Percentiles rank a stretch among this genome's conserved stretches.
Conservation (phyloP, 306 rosid genomes). For the Betula pendula region DNA sequence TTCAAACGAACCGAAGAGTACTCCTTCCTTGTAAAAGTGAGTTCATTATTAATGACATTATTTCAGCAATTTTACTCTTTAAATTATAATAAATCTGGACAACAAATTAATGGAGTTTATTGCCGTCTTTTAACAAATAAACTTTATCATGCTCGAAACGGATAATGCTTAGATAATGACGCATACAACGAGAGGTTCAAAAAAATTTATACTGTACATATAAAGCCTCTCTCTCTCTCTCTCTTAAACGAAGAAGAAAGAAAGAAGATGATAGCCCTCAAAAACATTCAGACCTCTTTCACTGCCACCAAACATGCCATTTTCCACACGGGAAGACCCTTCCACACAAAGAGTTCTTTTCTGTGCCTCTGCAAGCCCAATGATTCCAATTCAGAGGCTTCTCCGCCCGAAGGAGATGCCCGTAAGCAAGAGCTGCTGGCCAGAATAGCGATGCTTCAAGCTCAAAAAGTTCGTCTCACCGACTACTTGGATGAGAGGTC, state of each 20-base stretch:
- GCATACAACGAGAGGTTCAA: slow-evolving; percentile 55
- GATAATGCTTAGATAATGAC: slow-evolving; percentile 42
- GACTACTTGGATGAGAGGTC: slow-evolving; percentile 79
- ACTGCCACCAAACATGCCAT: slow-evolving; percentile 17
- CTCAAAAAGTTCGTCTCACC: slow-evolving; percentile 74
- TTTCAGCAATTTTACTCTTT: too few relatives aligned
- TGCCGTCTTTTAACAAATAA: background rate
- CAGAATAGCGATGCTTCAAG: slow-evolving; percentile 72
- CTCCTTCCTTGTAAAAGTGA: too few relatives aligned
- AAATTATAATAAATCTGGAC: too few relatives aligned
- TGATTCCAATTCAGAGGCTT: slow-evolving; percentile 49
- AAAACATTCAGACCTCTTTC: slow-evolving; percentile 56
- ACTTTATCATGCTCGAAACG: slow-evolving; percentile 8
- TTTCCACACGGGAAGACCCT: slow-evolving; percentile 28
- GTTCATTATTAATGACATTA: too few relatives aligned
- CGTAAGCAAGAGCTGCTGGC: slow-evolving; percentile 75
- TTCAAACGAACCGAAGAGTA: too few relatives aligned
- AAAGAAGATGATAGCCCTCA: slow-evolving; percentile 59
- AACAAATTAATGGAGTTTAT: too few relatives aligned
- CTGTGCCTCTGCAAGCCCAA: slow-evolving; percentile 58
- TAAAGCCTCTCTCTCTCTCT: slow-evolving; percentile 3
- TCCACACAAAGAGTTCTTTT: slow-evolving; percentile 37
- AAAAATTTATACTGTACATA: slow-evolving; percentile 28
- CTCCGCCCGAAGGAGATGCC: slow-evolving; percentile 64
- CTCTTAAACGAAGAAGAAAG: slow-evolving; percentile 5